Percentiles rank a stretch among this genome's conserved stretches.
These are phyloP conservation scores for Penicillium desertorum DNA, from an alignment of 495 filamentous ascomycete species.

Conservation along the genomic window DNA sequence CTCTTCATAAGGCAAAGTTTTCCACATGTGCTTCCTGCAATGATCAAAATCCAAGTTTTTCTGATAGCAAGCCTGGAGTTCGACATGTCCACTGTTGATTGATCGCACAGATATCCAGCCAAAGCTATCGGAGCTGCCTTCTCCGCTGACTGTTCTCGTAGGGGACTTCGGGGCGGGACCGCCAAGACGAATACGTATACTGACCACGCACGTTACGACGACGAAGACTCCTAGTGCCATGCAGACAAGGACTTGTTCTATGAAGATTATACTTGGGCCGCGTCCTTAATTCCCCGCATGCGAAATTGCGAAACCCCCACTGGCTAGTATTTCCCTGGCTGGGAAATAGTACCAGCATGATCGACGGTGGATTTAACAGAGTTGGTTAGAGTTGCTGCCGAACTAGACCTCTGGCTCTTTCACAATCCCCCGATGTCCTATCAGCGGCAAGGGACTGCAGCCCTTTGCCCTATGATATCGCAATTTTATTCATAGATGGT, in stretches of 20 bases:
- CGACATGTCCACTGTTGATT: not conserved
- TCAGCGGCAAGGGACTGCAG: not conserved
- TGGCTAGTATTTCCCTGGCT: slow-evolving; percentile 7
- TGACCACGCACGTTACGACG: not conserved
- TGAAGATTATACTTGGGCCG: slow-evolving; percentile 1
- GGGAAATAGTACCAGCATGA: not conserved
- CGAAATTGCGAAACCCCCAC: not conserved
- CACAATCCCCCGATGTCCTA: not conserved
- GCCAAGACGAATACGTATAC: slow-evolving; percentile 9
- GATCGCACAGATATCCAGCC: not conserved
- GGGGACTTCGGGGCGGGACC: not conserved
- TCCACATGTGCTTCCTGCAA: not conserved
- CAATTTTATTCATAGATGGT: not conserved
- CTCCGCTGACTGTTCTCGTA: slow-evolving; percentile 6
- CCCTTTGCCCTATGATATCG: not conserved
- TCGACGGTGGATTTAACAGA: slow-evolving; percentile 6
- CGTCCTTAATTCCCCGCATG: slow-evolving; percentile 13
- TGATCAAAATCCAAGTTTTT: not conserved
- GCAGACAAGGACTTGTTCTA: not conserved
- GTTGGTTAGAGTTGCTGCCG: not conserved
- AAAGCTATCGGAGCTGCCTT: not conserved
- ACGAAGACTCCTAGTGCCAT: slow-evolving; percentile 4
- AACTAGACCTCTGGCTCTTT: not conserved
- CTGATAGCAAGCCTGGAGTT: not conserved
- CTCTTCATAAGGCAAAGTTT: not conserved